Evolutionary conservation across 768 basidiomycete species (phyloP).

Genomic region (Cantharellus anzutake): DNA sequence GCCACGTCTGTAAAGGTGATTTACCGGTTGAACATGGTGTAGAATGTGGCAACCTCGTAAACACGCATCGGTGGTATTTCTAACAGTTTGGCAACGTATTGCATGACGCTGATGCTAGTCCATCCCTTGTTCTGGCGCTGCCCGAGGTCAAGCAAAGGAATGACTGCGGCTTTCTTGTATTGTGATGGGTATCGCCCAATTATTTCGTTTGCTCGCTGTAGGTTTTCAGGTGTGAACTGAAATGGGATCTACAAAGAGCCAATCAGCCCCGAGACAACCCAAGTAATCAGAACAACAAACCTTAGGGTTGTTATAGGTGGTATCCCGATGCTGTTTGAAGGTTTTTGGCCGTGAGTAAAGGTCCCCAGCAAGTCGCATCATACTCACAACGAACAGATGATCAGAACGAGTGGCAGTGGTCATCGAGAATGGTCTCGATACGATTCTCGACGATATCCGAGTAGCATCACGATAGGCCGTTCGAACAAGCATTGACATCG

Average conservation of each 20-base stretch:
- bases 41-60: slow-evolving; percentile 98
- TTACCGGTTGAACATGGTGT: slow-evolving; percentile 99
- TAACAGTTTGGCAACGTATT: slow-evolving; percentile 83
- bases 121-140: slow-evolving; percentile 97
- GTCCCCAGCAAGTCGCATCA: neutral
- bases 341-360: neutral
- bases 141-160: slow-evolving; percentile 88
- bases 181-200: slow-evolving; percentile 88
- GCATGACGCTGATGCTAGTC: slow-evolving; percentile 98
- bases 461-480: neutral
- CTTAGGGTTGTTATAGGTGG: slow-evolving; percentile 83
- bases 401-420: slow-evolving; percentile 42
- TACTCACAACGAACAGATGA: slow-evolving; percentile 69
- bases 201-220: slow-evolving; percentile 73
- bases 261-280: neutral
- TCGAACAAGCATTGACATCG: too few species aligned
- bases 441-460: neutral
- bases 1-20: slow-evolving; percentile 8
- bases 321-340: slow-evolving; percentile 76
- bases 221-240: slow-evolving; percentile 61
- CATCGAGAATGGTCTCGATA: slow-evolving; percentile 18
- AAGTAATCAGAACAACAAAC: slow-evolving; percentile 20
- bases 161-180: slow-evolving; percentile 97
- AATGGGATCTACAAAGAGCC: slow-evolving; percentile 55
- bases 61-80: slow-evolving; percentile 97